These are phyloP conservation scores for Pachyrhizus erosus DNA, from an alignment of 306 rosid genomes.

Conservation along the genomic window DNA sequence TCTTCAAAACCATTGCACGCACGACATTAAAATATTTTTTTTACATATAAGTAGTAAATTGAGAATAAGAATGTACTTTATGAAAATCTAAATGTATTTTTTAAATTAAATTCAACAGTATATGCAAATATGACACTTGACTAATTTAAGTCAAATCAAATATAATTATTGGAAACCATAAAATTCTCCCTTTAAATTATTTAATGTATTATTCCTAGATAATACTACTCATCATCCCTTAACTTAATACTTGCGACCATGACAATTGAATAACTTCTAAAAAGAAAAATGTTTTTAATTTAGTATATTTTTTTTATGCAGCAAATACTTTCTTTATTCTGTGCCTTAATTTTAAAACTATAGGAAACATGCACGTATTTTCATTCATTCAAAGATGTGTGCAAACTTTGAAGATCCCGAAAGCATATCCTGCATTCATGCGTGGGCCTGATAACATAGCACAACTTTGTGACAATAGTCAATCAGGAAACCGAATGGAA, in stretches of 20 bases:
- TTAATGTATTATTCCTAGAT: background rate
- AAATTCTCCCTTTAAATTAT: background rate
- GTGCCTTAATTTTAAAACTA: background rate
- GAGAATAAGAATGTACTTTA: background rate
- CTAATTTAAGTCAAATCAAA: background rate
- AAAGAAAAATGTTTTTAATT: background rate
- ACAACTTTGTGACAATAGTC: background rate
- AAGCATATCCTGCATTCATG: slow-evolving; percentile 14
- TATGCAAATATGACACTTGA: background rate
- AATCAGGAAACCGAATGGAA: background rate
- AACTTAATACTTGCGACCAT: background rate
- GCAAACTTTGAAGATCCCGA: slow-evolving; percentile 32
- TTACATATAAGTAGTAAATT: background rate
- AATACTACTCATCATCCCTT: background rate
- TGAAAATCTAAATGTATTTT: background rate
- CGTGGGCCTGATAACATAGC: background rate
- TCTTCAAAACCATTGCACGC: background rate
- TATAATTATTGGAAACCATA: background rate
- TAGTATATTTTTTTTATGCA: background rate
- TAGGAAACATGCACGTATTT: background rate
- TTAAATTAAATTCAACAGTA: background rate
- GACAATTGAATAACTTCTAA: background rate
- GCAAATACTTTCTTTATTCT: background rate
- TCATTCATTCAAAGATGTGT: background rate
- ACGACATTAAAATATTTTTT: background rate